Evolutionary conservation across 495 filamentous ascomycete species (phyloP).

Genomic region (Aspergillus nanangensis): DNA sequence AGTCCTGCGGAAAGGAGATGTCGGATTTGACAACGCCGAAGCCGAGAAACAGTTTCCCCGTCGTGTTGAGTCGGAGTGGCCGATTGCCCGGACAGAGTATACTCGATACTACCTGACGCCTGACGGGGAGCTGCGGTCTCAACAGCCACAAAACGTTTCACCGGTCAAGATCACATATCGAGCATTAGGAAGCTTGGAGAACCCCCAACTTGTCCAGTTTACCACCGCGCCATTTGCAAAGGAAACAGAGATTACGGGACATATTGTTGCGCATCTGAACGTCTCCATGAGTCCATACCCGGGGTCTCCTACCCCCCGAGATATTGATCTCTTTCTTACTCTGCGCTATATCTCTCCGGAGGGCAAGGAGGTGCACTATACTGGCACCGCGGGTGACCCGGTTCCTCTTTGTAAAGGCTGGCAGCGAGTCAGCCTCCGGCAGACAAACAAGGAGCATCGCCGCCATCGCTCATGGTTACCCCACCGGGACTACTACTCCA

Average conservation of each 20-base stretch:
- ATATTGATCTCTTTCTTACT: slow-evolving; percentile 65
- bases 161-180: slow-evolving; percentile 45
- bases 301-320: slow-evolving; percentile 27
- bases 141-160: neutral
- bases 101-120: slow-evolving; percentile 49
- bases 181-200: slow-evolving; percentile 48
- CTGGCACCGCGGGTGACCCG: slow-evolving; percentile 50
- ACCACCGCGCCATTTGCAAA: slow-evolving; percentile 46
- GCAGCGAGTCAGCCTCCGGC: slow-evolving; percentile 51
- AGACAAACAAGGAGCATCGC: slow-evolving; percentile 43
- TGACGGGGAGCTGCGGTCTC: slow-evolving; percentile 25
- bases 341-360: slow-evolving; percentile 51
- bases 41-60: slow-evolving; percentile 47
- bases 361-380: slow-evolving; percentile 62
- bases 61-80: slow-evolving; percentile 58
- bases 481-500: slow-evolving; percentile 55
- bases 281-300: slow-evolving; percentile 48
- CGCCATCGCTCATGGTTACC: slow-evolving; percentile 50
- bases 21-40: slow-evolving; percentile 57
- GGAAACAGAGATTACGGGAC: slow-evolving; percentile 64
- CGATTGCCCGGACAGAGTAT: slow-evolving; percentile 57
- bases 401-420: slow-evolving; percentile 35
- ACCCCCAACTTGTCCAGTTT: slow-evolving; percentile 47
- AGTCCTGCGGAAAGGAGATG: slow-evolving; percentile 55
- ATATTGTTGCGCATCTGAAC: slow-evolving; percentile 57